These are phyloP conservation scores for Agaricus blazei DNA, from an alignment of 768 basidiomycete species.

Conservation along the genomic window DNA sequence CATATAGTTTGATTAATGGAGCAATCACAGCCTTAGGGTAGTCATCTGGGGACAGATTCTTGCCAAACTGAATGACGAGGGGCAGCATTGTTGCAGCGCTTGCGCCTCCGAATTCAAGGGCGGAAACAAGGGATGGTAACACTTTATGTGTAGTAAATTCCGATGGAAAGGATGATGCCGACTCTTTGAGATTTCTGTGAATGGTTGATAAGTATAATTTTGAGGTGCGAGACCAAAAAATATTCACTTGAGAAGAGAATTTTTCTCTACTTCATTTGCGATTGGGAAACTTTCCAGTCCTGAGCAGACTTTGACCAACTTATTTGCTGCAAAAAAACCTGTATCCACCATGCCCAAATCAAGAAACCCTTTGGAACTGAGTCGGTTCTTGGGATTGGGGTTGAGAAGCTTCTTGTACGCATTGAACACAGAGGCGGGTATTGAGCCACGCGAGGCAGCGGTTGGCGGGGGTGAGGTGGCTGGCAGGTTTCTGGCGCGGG, in stretches of 20 bases:
- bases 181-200: conserved; percentile 71
- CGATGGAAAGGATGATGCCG: conserved; percentile 72
- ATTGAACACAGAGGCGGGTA: conserved; percentile 72
- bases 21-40: conserved; percentile 64
- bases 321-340: conserved; percentile 83
- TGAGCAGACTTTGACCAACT: conserved; percentile 77
- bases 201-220: conserved; percentile 8
- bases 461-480: conserved; percentile 74
- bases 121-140: conserved; percentile 79
- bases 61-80: conserved; percentile 76
- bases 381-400: conserved; percentile 77
- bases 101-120: conserved; percentile 74
- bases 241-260: conserved; percentile 57
- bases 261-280: conserved; percentile 77
- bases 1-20: conserved; percentile 80
- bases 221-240: background rate
- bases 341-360: conserved; percentile 74
- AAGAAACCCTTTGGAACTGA: conserved; percentile 73
- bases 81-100: conserved; percentile 78
- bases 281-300: conserved; percentile 85
- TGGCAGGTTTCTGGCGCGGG: conserved; percentile 63
- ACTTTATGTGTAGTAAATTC: conserved; percentile 84
- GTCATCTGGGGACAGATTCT: conserved; percentile 62
- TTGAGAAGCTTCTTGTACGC: conserved; percentile 86
- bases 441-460: conserved; percentile 69